Base-by-base conservation (phyloP, 1,284 basidiomycete genomes). In the Tilletiopsis washingtonensis region DNA sequence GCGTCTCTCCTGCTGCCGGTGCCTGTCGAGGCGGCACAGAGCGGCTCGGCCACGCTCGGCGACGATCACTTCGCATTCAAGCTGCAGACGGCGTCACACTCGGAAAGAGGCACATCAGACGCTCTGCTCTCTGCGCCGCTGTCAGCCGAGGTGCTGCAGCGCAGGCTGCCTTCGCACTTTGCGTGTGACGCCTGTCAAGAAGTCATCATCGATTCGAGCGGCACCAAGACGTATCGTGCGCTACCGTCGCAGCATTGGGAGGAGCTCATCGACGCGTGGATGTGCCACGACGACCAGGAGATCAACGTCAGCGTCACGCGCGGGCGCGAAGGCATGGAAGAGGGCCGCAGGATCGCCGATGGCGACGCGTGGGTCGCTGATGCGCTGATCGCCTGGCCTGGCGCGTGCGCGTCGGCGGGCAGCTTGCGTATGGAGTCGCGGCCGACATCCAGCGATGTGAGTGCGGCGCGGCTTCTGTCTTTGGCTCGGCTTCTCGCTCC, bases 171-270 rank as follows among this genome's bases (percentile, higher is more conserved):
- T 3, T 9, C 19, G 4, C 49, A 43, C 5, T 34, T 61, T 3
- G 39, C 21, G 3, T 64, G 61, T 43, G 44, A 25, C 4, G 36
- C 48, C 0, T 54, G 52, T n/a, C 23, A 26, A 9, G 36, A 17
- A 23, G 19, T 15, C 29, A n/a, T 45, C 29, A 26, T 38, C 29
- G 20, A 23, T 23, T 4, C 25, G 6, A 12, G 25, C 3, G 7
- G 32, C 9, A 5, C 19, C 14, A 43, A 49, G 7, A 73, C 68
- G 25, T 94, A 87, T 73, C 81, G 83, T 44, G 90, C 94, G 64
- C 77, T 98, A 5, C 91, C 91, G 1, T 91, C 87, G 1, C 89
- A 94, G 68, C 84, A 94, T 65, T 98, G 91, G 91, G 85, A 90
- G 51, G 91, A 98, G 74, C 82, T 97, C 36, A 82, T 97, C 20